These are phyloP conservation scores for Picochlorum costavermella DNA, from an alignment of 139 green algal genomes.

Conservation along the genomic window DNA sequence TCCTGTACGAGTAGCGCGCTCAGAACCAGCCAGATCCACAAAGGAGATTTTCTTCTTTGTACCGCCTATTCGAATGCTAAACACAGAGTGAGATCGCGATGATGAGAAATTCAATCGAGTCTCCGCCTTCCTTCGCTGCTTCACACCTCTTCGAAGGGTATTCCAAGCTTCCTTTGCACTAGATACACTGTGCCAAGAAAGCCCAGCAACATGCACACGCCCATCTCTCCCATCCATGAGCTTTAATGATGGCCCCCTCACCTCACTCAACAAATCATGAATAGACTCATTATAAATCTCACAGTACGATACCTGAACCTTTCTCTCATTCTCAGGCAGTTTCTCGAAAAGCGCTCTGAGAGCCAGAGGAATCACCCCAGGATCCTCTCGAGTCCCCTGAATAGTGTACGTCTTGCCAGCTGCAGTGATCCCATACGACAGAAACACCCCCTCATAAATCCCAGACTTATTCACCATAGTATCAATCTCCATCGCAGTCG, in stretches of 20 bases:
- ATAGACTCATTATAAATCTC: conserved; percentile 74
- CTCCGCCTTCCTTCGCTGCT: conserved; percentile 40
- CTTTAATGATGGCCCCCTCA: conserved; percentile 20
- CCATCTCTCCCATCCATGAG: conserved; percentile 50
- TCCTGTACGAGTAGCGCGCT: conserved; percentile 55
- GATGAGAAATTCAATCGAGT: conserved; percentile 61
- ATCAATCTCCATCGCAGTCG: conserved; percentile 20
- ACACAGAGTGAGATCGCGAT: conserved; percentile 66
- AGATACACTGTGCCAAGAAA: conserved; percentile 26
- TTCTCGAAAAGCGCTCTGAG: conserved; percentile 50
- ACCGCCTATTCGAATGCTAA: conserved; percentile 20
- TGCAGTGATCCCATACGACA: conserved; percentile 73
- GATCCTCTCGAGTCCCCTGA: conserved; percentile 41
- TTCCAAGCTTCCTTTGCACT: conserved; percentile 34
- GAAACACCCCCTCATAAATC: conserved; percentile 43
- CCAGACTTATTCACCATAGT: conserved; percentile 43
- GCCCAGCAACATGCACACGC: conserved; percentile 36
- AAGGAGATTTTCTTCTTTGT: conserved; percentile 37
- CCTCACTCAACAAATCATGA: conserved; percentile 57
- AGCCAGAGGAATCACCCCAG: conserved; percentile 53
- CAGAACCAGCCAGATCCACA: conserved; percentile 70
- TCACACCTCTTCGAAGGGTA: conserved; percentile 30
- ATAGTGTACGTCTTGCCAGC: conserved; percentile 78
- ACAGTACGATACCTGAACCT: conserved; percentile 34
- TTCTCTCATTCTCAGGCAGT: conserved; percentile 13